Percentiles rank a stretch among this genome's conserved stretches.
phyloP scores from a whole-genome alignment of 202 grass and related monocot species.

The Bolboschoenoplectus hybrid region DNA sequence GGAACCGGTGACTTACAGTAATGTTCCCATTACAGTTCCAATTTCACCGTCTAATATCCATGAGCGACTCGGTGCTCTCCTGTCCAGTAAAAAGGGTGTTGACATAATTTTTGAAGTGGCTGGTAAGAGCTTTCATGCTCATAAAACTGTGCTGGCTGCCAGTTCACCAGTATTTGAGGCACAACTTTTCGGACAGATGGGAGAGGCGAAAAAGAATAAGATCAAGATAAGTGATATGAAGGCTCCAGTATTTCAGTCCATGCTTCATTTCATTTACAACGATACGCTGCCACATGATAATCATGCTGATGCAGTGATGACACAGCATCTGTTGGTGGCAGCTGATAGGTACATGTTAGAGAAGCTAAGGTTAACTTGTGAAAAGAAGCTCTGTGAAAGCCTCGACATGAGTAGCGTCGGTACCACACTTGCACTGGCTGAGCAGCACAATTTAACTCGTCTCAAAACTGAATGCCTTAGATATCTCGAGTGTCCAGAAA shows the following conservation, averaged over 20 bases:
- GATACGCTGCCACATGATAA: background rate
- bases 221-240: too few species aligned
- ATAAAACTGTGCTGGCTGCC: background rate
- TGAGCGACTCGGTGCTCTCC: background rate
- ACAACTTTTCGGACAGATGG: too few species aligned
- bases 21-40: background rate
- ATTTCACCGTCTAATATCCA: background rate
- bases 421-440: background rate
- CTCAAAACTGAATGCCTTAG: background rate
- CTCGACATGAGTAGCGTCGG: background rate
- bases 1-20: background rate
- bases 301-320: background rate
- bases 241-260: too few species aligned
- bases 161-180: too few species aligned
- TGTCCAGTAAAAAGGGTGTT: background rate
- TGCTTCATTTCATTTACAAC: too few species aligned
- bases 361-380: background rate
- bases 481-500: background rate
- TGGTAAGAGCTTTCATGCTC: constrained; percentile 18
- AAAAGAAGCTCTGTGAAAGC: background rate
- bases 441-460: background rate
- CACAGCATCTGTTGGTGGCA: background rate
- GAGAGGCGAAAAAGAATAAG: too few species aligned
- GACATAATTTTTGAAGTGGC: constrained; percentile 37
- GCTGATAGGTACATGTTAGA: background rate